Conservation (phyloP, 179 eudicot genomes). For the Monotropa hypopitys region DNA sequence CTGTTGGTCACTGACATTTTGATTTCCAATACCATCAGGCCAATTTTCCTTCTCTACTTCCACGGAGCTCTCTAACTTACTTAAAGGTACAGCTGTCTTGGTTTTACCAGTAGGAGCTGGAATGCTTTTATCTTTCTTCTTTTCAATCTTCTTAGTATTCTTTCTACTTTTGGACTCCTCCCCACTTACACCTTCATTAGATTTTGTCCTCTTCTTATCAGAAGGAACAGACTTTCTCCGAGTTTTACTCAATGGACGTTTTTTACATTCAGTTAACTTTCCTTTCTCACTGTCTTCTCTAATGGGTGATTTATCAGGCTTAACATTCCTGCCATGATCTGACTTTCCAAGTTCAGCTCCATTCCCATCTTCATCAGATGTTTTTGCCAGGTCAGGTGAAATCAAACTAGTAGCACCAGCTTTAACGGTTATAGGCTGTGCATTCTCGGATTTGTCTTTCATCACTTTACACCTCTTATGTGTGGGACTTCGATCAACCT, state of each 20-base stretch:
- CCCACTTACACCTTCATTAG: neutral
- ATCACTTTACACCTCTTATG: neutral
- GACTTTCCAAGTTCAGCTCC: constrained; percentile 12
- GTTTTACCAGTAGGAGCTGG: neutral
- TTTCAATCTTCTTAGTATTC: constrained; percentile 12
- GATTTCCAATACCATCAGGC: constrained; percentile 19
- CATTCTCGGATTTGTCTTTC: constrained; percentile 8
- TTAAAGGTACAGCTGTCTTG: constrained; percentile 11
- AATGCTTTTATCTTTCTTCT: constrained; percentile 10
- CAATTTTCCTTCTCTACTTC: constrained; percentile 39
- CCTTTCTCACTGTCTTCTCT: constrained; percentile 14
- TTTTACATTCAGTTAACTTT: constrained; percentile 24
- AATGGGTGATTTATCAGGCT: constrained; percentile 16
- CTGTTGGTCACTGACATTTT: constrained; percentile 16
- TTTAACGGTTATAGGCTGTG: neutral
- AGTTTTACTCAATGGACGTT: constrained; percentile 23
- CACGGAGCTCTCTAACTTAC: constrained; percentile 16
- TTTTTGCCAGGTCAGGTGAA: constrained; percentile 1
- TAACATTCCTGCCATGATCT: constrained; percentile 9
- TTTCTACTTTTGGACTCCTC: constrained; percentile 14
- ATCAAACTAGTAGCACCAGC: neutral
- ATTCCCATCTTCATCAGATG: constrained; percentile 7
- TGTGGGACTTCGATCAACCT: constrained; percentile 1
- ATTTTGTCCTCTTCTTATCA: constrained; percentile 7
- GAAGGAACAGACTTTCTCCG: constrained; percentile 19